phyloP scores from a whole-genome alignment of 768 basidiomycete species.

The Epithele typhae region DNA sequence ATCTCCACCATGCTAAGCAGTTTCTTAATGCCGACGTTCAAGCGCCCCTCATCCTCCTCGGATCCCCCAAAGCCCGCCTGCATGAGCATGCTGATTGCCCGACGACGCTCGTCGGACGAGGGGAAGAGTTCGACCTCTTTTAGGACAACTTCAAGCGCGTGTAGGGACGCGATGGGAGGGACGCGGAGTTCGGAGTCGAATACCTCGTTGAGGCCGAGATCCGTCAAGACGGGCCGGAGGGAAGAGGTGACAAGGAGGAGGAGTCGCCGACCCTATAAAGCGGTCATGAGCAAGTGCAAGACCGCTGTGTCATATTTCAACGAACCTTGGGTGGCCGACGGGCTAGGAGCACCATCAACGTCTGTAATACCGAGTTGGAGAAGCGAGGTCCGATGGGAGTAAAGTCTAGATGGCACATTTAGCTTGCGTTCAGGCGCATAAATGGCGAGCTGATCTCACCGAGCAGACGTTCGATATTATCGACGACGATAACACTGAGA shows the following conservation, averaged over 20 bases:
- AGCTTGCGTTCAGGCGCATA: neutral
- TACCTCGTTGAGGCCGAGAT: constrained; percentile 83
- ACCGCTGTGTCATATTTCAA: too few relatives aligned
- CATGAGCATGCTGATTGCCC: constrained; percentile 60
- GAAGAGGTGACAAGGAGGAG: constrained; percentile 92
- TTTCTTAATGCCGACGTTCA: constrained; percentile 93
- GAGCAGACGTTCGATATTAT: constrained; percentile 88
- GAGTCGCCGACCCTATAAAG: constrained; percentile 83
- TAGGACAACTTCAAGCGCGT: constrained; percentile 71
- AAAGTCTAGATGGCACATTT: constrained; percentile 83
- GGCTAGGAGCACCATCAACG: constrained; percentile 81
- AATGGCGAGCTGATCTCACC: constrained; percentile 46
- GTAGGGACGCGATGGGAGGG: constrained; percentile 71
- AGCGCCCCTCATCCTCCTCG: constrained; percentile 37
- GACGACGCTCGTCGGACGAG: constrained; percentile 45
- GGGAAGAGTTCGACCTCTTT: constrained; percentile 76
- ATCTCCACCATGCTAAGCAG: constrained; percentile 89
- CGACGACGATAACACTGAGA: constrained; percentile 91
- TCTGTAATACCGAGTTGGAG: constrained; percentile 90
- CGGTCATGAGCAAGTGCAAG: too few relatives aligned
- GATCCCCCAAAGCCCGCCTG: constrained; percentile 64
- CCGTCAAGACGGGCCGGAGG: constrained; percentile 75
- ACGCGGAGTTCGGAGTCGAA: constrained; percentile 89
- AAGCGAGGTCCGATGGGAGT: constrained; percentile 96
- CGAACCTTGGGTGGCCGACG: constrained; percentile 89